These are phyloP conservation scores for Pythium sukuiense DNA, from an alignment of 352 stramenopile genomes.

Conservation along the genomic window DNA sequence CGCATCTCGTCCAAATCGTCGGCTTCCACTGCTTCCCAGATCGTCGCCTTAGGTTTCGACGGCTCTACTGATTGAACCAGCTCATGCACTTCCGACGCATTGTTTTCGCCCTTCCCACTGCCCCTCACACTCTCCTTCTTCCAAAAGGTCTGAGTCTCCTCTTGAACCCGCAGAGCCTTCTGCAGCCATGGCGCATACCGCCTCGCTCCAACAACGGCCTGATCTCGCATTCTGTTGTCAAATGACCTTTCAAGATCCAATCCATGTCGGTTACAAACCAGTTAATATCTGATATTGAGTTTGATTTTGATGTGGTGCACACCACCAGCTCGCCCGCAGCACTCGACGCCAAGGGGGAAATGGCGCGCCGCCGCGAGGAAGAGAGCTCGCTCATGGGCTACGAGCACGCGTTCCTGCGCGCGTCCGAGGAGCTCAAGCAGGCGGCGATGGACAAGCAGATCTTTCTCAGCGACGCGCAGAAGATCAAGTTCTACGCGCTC, in stretches of 20 bases:
- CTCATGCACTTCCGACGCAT: background rate
- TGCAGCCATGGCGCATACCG: conserved; percentile 71
- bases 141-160: conserved; percentile 22
- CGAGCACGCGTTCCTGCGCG: conserved; percentile 46
- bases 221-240: background rate
- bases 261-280: background rate
- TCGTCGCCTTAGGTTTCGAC: conserved; percentile 1
- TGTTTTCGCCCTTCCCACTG: too few relatives aligned
- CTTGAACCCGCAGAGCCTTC: conserved; percentile 24
- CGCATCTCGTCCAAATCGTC: conserved; percentile 30
- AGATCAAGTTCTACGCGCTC: conserved; percentile 75
- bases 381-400: conserved; percentile 52
- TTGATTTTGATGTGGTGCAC: conserved; percentile 17
- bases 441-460: conserved; percentile 30
- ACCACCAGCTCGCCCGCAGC: too few relatives aligned
- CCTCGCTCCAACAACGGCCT: conserved; percentile 12
- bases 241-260: conserved; percentile 20
- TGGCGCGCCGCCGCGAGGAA: conserved; percentile 32
- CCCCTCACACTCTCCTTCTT: conserved; percentile 2
- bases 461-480: conserved; percentile 58
- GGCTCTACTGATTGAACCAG: conserved; percentile 6
- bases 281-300: background rate
- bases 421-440: conserved; percentile 42
- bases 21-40: conserved; percentile 45
- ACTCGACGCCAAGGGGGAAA: background rate